phyloP scores from a whole-genome alignment of 352 stramenopile species.

The Globisporangium perplexum region DNA sequence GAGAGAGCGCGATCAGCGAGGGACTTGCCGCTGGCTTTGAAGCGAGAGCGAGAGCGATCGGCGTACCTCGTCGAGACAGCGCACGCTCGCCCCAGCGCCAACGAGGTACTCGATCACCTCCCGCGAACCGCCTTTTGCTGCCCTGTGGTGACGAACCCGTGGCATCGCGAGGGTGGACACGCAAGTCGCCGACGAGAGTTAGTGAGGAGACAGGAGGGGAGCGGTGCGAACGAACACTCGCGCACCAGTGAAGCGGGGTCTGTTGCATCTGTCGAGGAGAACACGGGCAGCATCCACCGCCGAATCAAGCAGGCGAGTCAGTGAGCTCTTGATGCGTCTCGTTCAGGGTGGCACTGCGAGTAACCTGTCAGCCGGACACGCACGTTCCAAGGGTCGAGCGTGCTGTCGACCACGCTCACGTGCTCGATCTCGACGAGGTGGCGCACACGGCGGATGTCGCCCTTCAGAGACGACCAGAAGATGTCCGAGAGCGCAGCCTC shows the following conservation, averaged over 20 bases:
- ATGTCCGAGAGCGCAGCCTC: conserved; percentile 57
- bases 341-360: not conserved
- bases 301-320: not conserved
- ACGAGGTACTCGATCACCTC: conserved; percentile 56
- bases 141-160: conserved; percentile 38
- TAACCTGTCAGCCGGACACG: not conserved
- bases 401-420: conserved; percentile 34
- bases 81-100: conserved; percentile 34
- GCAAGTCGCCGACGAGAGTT: not conserved
- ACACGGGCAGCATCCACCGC: not conserved
- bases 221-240: not conserved
- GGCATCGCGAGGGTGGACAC: not conserved
- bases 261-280: conserved; percentile 38
- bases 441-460: conserved; percentile 44
- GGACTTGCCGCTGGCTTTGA: not conserved
- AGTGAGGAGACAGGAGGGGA: no score
- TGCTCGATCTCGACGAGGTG: conserved; percentile 58
- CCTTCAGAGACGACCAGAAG: conserved; percentile 65
- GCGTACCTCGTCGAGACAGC: conserved; percentile 44
- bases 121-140: conserved; percentile 49
- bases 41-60: no score
- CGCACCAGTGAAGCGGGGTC: conserved; percentile 63
- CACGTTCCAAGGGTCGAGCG: conserved; percentile 66
- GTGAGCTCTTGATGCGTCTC: not conserved
- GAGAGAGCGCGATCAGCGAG: not conserved